Evolutionary conservation across 805 yeast species (phyloP).

Genomic region (Candida wancherniae): DNA sequence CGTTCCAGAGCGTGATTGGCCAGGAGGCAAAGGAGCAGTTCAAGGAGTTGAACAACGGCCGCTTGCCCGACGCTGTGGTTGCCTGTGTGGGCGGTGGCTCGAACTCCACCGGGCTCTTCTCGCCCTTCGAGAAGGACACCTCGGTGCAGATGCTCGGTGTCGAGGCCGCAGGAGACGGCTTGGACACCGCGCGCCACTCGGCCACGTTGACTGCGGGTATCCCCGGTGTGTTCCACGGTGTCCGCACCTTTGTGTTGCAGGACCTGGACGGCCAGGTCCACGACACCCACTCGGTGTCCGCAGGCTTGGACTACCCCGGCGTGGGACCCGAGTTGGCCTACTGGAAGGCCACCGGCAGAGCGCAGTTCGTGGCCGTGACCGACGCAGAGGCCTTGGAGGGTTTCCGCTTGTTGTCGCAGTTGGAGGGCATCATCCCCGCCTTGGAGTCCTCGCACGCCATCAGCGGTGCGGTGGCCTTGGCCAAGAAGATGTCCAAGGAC

Average conservation of each 20-base stretch:
- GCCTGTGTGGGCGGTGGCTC: constrained; percentile 99
- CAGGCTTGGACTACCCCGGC: constrained; percentile 98
- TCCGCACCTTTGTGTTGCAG: constrained; percentile 88
- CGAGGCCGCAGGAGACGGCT: constrained; percentile 98
- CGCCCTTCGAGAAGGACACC: constrained; percentile 81
- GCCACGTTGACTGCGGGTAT: constrained; percentile 94
- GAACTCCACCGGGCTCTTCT: constrained; percentile 92
- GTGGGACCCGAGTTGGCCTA: constrained; percentile 97
- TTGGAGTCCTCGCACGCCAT: constrained; percentile 96
- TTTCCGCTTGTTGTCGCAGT: constrained; percentile 79
- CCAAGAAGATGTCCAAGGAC: constrained; percentile 73
- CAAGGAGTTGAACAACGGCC: constrained; percentile 69
- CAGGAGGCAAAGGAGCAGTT: constrained; percentile 91
- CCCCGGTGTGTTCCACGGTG: constrained; percentile 99
- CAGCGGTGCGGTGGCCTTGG: constrained; percentile 83
- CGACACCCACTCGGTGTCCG: constrained; percentile 97
- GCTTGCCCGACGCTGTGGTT: constrained; percentile 86
- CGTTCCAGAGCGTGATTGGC: constrained; percentile 97
- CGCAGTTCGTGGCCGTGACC: constrained; percentile 83
- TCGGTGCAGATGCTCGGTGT: constrained; percentile 83
- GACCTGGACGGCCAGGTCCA: constrained; percentile 91
- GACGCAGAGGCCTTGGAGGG: constrained; percentile 95
- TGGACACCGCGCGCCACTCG: constrained; percentile 82
- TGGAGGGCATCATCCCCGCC: constrained; percentile 98
- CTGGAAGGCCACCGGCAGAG: constrained; percentile 95